These are phyloP conservation scores for Penicillium crystallinum DNA, from an alignment of 495 filamentous ascomycete genomes.

Conservation along the genomic window DNA sequence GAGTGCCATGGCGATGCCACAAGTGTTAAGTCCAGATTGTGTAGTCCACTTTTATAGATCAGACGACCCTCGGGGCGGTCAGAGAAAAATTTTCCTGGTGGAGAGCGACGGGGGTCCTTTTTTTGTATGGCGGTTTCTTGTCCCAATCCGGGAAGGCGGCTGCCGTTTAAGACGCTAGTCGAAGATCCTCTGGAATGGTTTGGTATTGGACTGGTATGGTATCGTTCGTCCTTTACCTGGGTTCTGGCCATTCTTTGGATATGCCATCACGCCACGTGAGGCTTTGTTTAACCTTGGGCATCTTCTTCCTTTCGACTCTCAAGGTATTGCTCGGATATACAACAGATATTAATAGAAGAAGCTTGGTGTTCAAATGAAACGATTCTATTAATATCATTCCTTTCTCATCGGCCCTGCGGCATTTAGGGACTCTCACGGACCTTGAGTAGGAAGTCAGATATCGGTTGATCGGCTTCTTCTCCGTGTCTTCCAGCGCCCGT, in stretches of 20 bases:
- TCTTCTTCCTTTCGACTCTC: neutral
- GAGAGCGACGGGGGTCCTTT: conserved; percentile 17
- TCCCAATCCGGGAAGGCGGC: conserved; percentile 25
- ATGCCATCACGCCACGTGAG: conserved; percentile 4
- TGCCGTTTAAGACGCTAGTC: neutral
- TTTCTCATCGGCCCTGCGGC: neutral
- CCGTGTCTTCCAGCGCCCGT: neutral
- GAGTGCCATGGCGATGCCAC: neutral
- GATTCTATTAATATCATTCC: neutral
- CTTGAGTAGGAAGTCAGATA: too few species aligned
- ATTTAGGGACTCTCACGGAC: too few species aligned
- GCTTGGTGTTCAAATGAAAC: neutral
- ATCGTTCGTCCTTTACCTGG: conserved; percentile 15
- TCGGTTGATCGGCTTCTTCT: conserved; percentile 10
- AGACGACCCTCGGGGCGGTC: conserved; percentile 1
- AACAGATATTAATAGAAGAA: neutral
- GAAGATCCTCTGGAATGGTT: conserved; percentile 2
- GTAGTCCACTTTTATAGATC: conserved; percentile 4
- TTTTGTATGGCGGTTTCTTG: conserved; percentile 18
- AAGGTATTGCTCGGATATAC: neutral
- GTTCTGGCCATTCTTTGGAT: neutral
- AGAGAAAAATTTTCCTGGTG: conserved; percentile 17
- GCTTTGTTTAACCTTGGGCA: neutral
- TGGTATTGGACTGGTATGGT: conserved; percentile 8
- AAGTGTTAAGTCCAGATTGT: neutral